Base-by-base conservation (phyloP, 331 rosid species). In the Acacia pycnantha region DNA sequence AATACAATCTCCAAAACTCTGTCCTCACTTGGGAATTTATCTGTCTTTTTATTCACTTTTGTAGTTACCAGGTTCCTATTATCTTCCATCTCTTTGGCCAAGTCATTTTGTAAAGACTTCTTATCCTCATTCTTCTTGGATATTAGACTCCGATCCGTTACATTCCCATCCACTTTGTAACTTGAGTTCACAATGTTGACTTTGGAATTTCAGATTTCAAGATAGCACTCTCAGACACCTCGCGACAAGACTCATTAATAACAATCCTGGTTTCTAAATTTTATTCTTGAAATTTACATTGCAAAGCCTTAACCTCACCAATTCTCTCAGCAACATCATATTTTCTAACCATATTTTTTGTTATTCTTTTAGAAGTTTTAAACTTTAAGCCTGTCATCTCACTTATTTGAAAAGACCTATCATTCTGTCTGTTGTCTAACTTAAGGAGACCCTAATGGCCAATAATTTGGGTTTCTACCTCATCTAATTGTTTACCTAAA, bases 1-100 rank as follows among this genome's bases (percentile, higher is more conserved):
- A 89, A 95, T 48, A 90, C 93, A n/a, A 94, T 93, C 80, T 92
- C 98, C 78, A 78, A 85, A 71, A 84, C 86, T 15, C 81, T 84
- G 79, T 87, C 92, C 91, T 89, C 87, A 7, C 44, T 82, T 53
- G 86, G 85, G 87, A 85, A 76, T 70, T 87, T 92, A 62, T 85
- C 90, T 0, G 29, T 50, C 68, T 83, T 73, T 79, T 88, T 84
- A 71, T 76, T 56, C 41, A 43, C 50, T 41, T 82, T 80, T 37
- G 61, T 67, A 67, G 79, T 84, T 85, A 83, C 86, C 41, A 44
- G 73, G 70, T 53, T 86, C n/a, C n/a, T n/a, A n/a, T n/a, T n/a
- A n/a, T n/a, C n/a, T n/a, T n/a, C n/a, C n/a, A n/a, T n/a, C n/a
- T n/a, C n/a, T n/a, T n/a, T n/a, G n/a, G n/a, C n/a, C n/a, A n/a